A percentile compares a stretch with the other conserved stretches of the same genome.
These are phyloP conservation scores for Penicillium sp. DNA, from an alignment of 2,329 filamentous ascomycete species.

Conservation along the genomic window DNA sequence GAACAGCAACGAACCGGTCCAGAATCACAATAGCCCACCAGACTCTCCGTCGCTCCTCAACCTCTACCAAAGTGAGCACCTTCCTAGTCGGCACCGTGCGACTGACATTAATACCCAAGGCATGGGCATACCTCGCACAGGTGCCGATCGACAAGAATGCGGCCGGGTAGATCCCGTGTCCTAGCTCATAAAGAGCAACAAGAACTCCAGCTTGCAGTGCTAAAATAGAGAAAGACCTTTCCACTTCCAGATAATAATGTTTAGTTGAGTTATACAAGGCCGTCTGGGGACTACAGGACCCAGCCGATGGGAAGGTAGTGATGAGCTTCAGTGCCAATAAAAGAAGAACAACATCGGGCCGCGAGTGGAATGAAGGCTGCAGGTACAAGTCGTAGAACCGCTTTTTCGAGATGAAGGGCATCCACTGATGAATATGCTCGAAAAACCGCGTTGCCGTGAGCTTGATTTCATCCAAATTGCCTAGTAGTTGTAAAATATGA, in stretches of 20 bases:
- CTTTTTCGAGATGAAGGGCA: constrained; percentile 25
- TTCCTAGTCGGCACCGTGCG: neutral
- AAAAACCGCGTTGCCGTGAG: constrained; percentile 16
- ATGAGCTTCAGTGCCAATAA: constrained; percentile 15
- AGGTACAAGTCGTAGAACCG: constrained; percentile 17
- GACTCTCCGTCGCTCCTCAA: constrained; percentile 25
- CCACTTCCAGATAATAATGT: neutral
- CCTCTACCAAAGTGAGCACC: constrained; percentile 18
- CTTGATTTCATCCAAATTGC: constrained; percentile 6
- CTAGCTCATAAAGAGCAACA: constrained; percentile 5
- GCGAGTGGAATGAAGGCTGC: constrained; percentile 6
- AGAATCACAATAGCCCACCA: constrained; percentile 31
- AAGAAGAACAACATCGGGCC: constrained; percentile 12
- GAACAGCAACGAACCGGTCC: constrained; percentile 8
- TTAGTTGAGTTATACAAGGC: constrained; percentile 15
- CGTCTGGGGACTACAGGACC: constrained; percentile 6
- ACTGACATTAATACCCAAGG: neutral
- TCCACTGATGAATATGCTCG: constrained; percentile 20
- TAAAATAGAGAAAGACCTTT: neutral
- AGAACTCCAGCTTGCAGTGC: neutral
- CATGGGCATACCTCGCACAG: constrained; percentile 4
- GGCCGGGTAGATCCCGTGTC: constrained; percentile 7
- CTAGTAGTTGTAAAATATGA: neutral
- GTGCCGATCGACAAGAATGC: constrained; percentile 1
- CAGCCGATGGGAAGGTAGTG: neutral